Evolutionary conservation across 257 asterid genomes (phyloP).

Genomic region (Primulina eburnea): DNA sequence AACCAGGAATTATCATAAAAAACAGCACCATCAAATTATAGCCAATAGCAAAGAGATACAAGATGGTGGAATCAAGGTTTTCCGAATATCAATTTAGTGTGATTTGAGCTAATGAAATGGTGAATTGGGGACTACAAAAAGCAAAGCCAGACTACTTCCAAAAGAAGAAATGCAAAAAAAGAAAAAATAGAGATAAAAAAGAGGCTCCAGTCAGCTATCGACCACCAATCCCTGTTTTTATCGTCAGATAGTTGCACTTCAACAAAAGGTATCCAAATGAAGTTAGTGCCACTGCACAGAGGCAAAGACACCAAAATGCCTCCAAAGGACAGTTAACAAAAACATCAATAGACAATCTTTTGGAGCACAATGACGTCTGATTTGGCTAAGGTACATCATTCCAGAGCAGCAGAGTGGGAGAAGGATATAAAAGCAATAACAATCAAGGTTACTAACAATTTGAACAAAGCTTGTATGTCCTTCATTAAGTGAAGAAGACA

Average conservation of each 20-base stretch:
- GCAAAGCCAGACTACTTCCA: background rate
- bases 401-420: conserved; percentile 30
- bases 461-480: background rate
- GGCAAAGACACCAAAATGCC: conserved; percentile 19
- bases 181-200: background rate
- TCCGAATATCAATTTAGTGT: background rate
- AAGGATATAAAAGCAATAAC: background rate
- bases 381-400: conserved; percentile 57
- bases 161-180: background rate
- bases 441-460: background rate
- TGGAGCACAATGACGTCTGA: conserved; percentile 50
- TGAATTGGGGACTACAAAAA: background rate
- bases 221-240: conserved; percentile 41
- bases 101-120: background rate
- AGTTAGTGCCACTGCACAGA: conserved; percentile 29
- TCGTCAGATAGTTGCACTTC: conserved; percentile 39
- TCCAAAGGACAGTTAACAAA: conserved; percentile 25
- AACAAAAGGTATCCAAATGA: conserved; percentile 31
- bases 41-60: background rate
- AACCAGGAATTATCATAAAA: background rate
- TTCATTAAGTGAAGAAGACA: too few relatives aligned
- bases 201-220: conserved; percentile 36
- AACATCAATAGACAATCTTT: conserved; percentile 19
- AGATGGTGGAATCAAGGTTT: background rate
- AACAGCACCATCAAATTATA: background rate